phyloP scores from a whole-genome alignment of 768 basidiomycete species.

The Pulveroboletus sp. region DNA sequence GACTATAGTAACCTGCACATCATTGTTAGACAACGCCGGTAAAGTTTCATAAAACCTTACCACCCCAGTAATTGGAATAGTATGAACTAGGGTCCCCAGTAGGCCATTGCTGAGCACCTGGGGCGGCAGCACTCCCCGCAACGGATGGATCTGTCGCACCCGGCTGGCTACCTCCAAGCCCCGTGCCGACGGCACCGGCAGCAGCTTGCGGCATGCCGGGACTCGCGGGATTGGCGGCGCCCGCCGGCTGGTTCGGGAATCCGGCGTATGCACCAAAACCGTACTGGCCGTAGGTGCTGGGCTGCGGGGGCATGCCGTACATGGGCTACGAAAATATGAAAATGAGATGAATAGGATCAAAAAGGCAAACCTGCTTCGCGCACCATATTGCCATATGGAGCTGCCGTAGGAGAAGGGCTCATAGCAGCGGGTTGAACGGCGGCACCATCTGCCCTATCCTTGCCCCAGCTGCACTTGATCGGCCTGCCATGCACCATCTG shows the following conservation, averaged over 20 bases:
- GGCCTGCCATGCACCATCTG: conserved; percentile 96
- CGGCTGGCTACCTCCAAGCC: conserved; percentile 53
- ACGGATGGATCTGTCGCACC: conserved; percentile 53
- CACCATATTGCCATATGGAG: conserved; percentile 82
- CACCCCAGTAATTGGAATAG: conserved; percentile 83
- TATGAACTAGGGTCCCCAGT: conserved; percentile 68
- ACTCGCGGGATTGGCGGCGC: conserved; percentile 42
- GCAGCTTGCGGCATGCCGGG: conserved; percentile 55
- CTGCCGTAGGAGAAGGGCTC: conserved; percentile 56
- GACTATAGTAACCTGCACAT: conserved; percentile 73
- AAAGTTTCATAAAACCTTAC: conserved; percentile 37
- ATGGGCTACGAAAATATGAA: conserved; percentile 52
- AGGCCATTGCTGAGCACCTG: conserved; percentile 73
- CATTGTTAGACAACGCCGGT: conserved; percentile 12
- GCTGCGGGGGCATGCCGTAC: conserved; percentile 89
- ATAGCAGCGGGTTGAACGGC: conserved; percentile 47
- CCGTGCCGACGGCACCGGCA: conserved; percentile 49
- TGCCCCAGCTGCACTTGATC: conserved; percentile 99
- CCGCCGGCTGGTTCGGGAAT: conserved; percentile 58
- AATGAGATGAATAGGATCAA: neutral
- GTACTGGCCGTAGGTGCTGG: conserved; percentile 69
- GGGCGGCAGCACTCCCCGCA: conserved; percentile 44
- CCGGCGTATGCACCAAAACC: conserved; percentile 72
- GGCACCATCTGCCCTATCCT: conserved; percentile 80
- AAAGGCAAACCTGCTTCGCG: neutral